Evolutionary conservation across 2,329 filamentous ascomycete species (phyloP), one percentile per base, ranked within the genome.

Genomic region (Xylaria sp.): DNA sequence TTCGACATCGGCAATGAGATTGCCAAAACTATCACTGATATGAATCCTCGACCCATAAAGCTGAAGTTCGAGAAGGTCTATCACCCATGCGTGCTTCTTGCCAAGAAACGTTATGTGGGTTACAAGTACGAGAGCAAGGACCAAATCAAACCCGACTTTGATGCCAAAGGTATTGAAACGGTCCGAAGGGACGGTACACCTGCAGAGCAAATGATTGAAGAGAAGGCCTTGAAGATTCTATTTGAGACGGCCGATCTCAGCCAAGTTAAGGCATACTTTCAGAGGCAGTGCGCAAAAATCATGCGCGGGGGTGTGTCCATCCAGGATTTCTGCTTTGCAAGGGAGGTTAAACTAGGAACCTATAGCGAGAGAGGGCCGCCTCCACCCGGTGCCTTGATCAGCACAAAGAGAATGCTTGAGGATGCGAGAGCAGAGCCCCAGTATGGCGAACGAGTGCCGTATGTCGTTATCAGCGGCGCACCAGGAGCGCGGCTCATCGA

Each of bases 51-150:
- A 0, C 96, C 96, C 0, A 85, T 99, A 73, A 98, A 97, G 80
- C 90, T 99, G 71, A 98, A 98, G 78, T 98, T 99, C 74, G 96
- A 99, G 78, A 99, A 99, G 75, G 95, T 99, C 1, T 99, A 99
- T 79, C 92, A 97, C 71, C 96, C 97, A 0, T 98, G 95, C 77
- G 90, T 98, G 0, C 85, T 99, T 4, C 86, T 99, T 0, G 94
- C 97, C 19, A 99, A 99, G 83, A 99, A 99, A 78, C 92, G 96
- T 64, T 99, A 99, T 75, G 97, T 98, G 3, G 97, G 97, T 5
- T 98, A 97, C 85, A 98, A 97, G 78, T 99, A 97, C 81, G 96
- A 99, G 77, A 88, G 85, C 72, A 88, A 87, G 45, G 84, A 86
- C 17, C 96, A 99, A 77, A 82, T 79, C 8, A 89, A 90, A 72